Conservation (phyloP, 805 yeast genomes). For the Suhomyces vadensis region DNA sequence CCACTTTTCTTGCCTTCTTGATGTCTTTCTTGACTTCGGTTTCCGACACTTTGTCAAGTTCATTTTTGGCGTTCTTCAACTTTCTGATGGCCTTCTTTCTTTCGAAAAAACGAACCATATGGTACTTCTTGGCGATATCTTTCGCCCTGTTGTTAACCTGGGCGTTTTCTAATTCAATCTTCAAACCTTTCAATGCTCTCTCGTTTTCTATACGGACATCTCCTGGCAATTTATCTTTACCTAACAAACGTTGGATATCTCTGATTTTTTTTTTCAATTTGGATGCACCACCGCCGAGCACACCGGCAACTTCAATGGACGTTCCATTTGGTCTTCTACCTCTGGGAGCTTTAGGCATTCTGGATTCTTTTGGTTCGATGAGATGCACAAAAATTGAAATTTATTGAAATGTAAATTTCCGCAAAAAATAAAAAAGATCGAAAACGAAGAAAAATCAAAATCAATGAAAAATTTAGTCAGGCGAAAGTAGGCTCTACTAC, state of each 20-base stretch:
- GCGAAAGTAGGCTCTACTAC: too few relatives aligned
- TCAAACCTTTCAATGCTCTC: constrained; percentile 68
- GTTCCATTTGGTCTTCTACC: constrained; percentile 18
- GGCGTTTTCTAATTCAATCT: constrained; percentile 55
- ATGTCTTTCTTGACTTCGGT: constrained; percentile 38
- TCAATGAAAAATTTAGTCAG: too few relatives aligned
- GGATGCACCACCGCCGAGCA: constrained; percentile 38
- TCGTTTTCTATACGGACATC: constrained; percentile 69
- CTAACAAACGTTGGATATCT: constrained; percentile 74
- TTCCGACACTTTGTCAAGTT: constrained; percentile 34
- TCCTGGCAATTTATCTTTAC: constrained; percentile 60
- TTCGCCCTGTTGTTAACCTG: constrained; percentile 47
- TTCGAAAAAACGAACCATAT: constrained; percentile 91
- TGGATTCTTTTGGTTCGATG: neutral
- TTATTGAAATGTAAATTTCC: neutral
- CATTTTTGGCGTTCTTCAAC: constrained; percentile 53
- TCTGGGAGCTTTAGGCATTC: constrained; percentile 22
- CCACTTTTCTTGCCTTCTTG: constrained; percentile 48
- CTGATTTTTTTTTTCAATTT: constrained; percentile 83
- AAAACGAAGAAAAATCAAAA: neutral
- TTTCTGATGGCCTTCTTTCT: constrained; percentile 78
- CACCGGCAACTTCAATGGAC: constrained; percentile 29
- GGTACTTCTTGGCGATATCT: constrained; percentile 70
- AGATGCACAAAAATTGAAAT: constrained; percentile 1
- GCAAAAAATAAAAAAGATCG: constrained; percentile 1